phyloP scores from a whole-genome alignment of 73 alveolate genomes.

The Paramecium biaurelia region DNA sequence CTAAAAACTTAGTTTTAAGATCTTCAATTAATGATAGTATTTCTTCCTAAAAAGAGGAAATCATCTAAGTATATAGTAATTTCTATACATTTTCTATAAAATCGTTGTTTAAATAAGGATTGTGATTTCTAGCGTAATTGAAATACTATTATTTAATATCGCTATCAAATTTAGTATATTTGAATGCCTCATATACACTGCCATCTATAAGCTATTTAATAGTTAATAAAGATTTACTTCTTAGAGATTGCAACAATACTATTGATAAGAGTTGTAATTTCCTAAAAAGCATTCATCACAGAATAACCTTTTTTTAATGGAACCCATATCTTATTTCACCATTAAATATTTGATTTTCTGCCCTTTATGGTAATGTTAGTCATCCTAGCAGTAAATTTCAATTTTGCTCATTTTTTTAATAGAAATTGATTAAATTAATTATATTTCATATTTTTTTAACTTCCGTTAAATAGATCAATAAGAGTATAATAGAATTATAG shows the following conservation, averaged over 20 bases:
- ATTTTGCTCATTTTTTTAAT: not conserved
- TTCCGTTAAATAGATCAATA: not conserved
- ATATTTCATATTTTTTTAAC: too few species aligned
- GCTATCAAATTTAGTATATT: not conserved
- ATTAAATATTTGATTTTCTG: not conserved
- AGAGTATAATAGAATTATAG: not conserved
- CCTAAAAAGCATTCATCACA: not conserved
- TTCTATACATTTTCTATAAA: not conserved
- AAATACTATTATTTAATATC: not conserved
- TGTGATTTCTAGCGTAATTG: not conserved
- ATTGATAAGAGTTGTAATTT: not conserved
- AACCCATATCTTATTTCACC: not conserved
- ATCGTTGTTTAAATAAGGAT: not conserved
- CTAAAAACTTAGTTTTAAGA: not conserved
- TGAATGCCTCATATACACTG: not conserved
- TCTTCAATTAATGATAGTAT: not conserved
- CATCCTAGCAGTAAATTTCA: not conserved
- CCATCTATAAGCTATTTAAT: not conserved
- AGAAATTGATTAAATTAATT: not conserved
- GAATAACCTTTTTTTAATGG: not conserved
- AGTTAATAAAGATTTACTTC: not conserved
- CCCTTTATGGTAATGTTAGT: not conserved
- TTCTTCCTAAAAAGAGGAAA: not conserved
- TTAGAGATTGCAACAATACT: not conserved
- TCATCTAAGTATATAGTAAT: not conserved